Base-by-base conservation (phyloP, 2,329 filamentous ascomycete species). In the Lachnum nothofagi region DNA sequence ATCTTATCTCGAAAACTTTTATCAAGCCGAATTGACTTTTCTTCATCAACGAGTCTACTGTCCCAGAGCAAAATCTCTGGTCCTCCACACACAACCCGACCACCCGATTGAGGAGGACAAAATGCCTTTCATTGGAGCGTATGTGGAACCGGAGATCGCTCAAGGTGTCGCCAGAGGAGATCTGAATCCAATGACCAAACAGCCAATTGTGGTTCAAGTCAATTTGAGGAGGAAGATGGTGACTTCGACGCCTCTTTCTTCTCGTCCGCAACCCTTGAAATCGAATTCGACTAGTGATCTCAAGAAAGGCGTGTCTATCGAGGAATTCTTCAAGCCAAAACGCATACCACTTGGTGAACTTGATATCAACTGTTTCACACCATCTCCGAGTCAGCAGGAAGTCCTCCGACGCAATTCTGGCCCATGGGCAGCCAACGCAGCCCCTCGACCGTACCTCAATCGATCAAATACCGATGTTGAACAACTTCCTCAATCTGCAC, bases 41-140 rank as follows among this genome's bases (percentile, higher is more conserved):
- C 71, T 96, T 16, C 87, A 97, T 63, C 93, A 96, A 70, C 87
- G 93, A 69, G 91, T 97, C 3, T 98, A 88, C 66, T 97, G 91
- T 65, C 90, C 91, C 0, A 72, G 75, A 31, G 75, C 78, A 35
- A 75, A 83, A 49, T 72, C 81, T 53, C 69, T 97, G 38, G 86
- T 95, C 34, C 83, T 89, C 52, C 74, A 95, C 50, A 93, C 83
- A 1, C 74, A 81, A 12, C 77, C 85, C 0, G 78, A 81, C 0
- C 70, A 77, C 5, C 79, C 79, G 4, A 66, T 89, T 19, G 78
- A 83, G 20, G 72, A 83, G 1, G 79, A 82, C 8, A 79, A 85
- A 35, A 83, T 95, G 76, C 79, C 85, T 1, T 97, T 86, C 60
- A 88, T 98, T 55, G 94, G 93, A 24, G 73, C 77, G 17, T 75